Conservation (phyloP, 495 filamentous ascomycete genomes). For the Penicillium coprophilum region DNA sequence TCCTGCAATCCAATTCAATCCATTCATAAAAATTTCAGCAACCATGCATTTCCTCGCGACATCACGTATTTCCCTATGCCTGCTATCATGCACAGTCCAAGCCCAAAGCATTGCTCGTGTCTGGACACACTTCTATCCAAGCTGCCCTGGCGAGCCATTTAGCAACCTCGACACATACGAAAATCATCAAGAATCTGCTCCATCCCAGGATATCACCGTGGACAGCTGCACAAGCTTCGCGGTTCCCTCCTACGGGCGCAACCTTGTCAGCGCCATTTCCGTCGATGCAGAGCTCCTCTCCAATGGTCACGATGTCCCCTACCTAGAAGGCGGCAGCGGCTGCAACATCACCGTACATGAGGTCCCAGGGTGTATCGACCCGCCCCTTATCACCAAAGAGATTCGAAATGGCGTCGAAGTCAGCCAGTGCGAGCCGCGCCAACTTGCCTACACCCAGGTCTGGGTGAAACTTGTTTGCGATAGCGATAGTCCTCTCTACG, state of each 20-base stretch:
- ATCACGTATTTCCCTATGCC: constrained; percentile 19
- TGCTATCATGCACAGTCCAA: constrained; percentile 27
- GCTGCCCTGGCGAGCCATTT: constrained; percentile 32
- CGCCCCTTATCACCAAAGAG: constrained; percentile 29
- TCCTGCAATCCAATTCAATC: not conserved
- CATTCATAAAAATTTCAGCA: constrained; percentile 1
- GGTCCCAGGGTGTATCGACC: constrained; percentile 35
- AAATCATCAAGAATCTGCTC: constrained; percentile 30
- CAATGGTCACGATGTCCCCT: constrained; percentile 16
- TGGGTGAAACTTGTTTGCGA: constrained; percentile 39
- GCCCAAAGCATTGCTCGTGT: constrained; percentile 31
- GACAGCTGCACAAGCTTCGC: constrained; percentile 34
- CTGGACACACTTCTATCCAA: constrained; percentile 41
- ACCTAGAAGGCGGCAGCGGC: constrained; percentile 15
- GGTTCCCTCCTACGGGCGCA: constrained; percentile 30
- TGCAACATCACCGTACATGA: constrained; percentile 44
- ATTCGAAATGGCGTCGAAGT: constrained; percentile 27
- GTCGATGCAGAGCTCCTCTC: constrained; percentile 33
- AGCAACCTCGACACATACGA: constrained; percentile 28
- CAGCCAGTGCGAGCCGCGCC: constrained; percentile 30
- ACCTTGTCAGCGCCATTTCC: constrained; percentile 33
- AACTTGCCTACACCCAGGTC: constrained; percentile 33
- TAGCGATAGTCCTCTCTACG: constrained; percentile 2
- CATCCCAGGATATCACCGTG: constrained; percentile 26
- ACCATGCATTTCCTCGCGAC: constrained; percentile 24